Base-by-base conservation (phyloP, 225 moss, liverwort and hornwort species). In the Ulota crispa region DNA sequence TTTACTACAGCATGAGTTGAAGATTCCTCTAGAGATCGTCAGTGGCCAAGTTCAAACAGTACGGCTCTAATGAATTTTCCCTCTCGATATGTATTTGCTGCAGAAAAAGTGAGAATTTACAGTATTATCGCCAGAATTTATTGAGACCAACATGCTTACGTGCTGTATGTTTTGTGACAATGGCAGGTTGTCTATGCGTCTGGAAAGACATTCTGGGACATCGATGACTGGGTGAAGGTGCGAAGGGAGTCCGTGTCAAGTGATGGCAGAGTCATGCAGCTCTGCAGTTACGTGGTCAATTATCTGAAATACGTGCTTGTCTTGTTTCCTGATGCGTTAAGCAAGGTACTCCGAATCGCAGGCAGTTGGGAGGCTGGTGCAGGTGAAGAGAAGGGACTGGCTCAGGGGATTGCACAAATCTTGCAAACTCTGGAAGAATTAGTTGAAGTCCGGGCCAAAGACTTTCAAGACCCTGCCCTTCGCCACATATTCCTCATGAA, bases 401-500 rank as follows among this genome's bases (percentile, higher is more conserved):
- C 91, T 72, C 24, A 80, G 50, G 91, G 91, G 71, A 87, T 96
- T 42, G 81, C 85, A 10, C 89, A 81, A 37, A 89, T 99, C 31
- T 81, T 96, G 67, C 71, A 82, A 83, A 88, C 95, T 21, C 86
- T 99, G 61, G 98, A 95, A 83, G 88, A 62, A 23, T 59, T 91
- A 55, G 87, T 95, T 8, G 85, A 91, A 78, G 73, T 65, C 20
- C 90, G 94, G 21, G 88, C 93, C 24, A 92, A 70, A 37, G 86
- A 88, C 43, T 91, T 92, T 39, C 68, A 84, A 31, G 91, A 93
- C 69, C 79, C 88, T 41, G 88, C 94, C 8, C 68, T 94, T 18
- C 92, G 93, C 14, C 88, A 92, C 77, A 88, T 99, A 72, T 94
- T 95, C 77, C 50, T 93, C 65, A 93, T 99, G 91, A 99, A 99